Conservation (phyloP, 208 protist species). For the Blechomonas ayalai region DNA sequence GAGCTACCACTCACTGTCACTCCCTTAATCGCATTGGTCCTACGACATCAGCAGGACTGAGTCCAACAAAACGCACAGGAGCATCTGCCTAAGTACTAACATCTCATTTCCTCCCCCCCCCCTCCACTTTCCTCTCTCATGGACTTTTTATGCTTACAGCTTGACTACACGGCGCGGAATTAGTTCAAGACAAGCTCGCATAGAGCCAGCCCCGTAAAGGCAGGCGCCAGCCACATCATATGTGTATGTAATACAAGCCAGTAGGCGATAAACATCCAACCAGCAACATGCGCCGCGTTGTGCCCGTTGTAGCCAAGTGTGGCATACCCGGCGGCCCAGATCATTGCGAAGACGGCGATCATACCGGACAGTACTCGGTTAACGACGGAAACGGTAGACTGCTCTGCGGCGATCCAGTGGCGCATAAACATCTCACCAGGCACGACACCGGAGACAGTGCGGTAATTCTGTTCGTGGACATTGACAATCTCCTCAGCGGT, state of each 20-base stretch:
- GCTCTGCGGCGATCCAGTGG: slow-evolving; percentile 85
- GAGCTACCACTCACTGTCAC: no score
- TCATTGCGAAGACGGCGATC: slow-evolving; percentile 70
- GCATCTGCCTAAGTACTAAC: no score
- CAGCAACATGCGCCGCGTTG: slow-evolving; percentile 66
- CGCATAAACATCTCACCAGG: slow-evolving; percentile 91
- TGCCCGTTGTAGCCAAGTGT: slow-evolving; percentile 85
- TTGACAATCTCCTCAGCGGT: slow-evolving; percentile 35
- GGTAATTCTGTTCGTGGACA: slow-evolving; percentile 45
- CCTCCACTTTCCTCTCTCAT: no score
- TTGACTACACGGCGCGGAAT: no score
- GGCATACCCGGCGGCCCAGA: slow-evolving; percentile 76
- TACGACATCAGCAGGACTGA: not conserved
- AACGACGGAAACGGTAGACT: slow-evolving; percentile 80
- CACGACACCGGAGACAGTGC: slow-evolving; percentile 75
- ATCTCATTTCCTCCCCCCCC: no score
- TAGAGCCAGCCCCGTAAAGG: slow-evolving; percentile 28
- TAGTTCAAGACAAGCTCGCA: slow-evolving; percentile 73
- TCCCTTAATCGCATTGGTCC: not conserved
- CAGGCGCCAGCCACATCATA: slow-evolving; percentile 47
- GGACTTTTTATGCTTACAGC: no score
- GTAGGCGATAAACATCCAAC: slow-evolving; percentile 80
- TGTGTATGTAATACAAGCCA: slow-evolving; percentile 84
- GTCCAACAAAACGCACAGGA: not conserved
- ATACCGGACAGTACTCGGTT: slow-evolving; percentile 84